Base-by-base conservation (phyloP, 805 yeast genomes). In the Hanseniaspora valbyensis region DNA sequence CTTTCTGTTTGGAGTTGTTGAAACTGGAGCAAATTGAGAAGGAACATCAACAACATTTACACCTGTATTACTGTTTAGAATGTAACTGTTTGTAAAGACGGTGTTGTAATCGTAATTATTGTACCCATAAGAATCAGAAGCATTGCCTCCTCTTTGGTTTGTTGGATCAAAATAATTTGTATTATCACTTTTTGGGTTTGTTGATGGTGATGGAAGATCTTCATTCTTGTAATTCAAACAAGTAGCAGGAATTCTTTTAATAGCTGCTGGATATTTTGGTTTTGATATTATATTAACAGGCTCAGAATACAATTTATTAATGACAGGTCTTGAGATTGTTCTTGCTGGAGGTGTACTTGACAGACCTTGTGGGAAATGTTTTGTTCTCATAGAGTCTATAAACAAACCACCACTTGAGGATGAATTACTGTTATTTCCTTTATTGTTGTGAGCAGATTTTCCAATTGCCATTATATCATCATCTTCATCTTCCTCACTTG, bases 161-260 rank as follows among this genome's bases (percentile, higher is more conserved):
- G 26, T n/a, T 40, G 21, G 16, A 18, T 25, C 30, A 9, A 5
- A 2, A 21, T 40, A 24, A 21, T 40, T 28, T 19, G 6, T 28
- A n/a, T 40, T 40, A 21, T 25, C 24, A n/a, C 32, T 18, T n/a
- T n/a, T n/a, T n/a, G n/a, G n/a, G n/a, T n/a, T n/a, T n/a, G n/a
- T n/a, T n/a, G n/a, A n/a, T n/a, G n/a, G n/a, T n/a, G 8, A 6
- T 30, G 16, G 2, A 63, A 67, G 22, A 52, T 78, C 82, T 54
- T 80, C 78, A 50, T 83, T 77, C 7, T 86, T 85, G 61, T 78
- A 77, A 61, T 89, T 88, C 50, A 90, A 73, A 0, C 86, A 79
- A 0, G 97, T 88, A 2, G 96, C 80, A 2, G 97, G 96, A 48
- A 90, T 67, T 40, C 78, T 70, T 33, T 86, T 87, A 55, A 89